Evolutionary conservation across 495 filamentous ascomycete species (phyloP).

Genomic region (Penicillium crystallinum): DNA sequence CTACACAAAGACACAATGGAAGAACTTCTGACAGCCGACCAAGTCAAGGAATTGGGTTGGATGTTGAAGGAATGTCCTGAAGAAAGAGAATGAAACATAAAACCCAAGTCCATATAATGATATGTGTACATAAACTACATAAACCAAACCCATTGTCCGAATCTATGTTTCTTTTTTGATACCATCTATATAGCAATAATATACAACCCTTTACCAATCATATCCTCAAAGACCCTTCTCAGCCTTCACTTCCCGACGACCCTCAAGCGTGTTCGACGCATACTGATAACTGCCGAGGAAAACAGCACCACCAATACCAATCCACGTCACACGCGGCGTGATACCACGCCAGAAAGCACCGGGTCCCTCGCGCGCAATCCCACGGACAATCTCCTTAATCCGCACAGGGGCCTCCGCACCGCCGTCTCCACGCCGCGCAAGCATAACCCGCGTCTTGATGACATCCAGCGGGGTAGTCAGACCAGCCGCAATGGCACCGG

Average conservation of each 20-base stretch:
- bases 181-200: slow-evolving; percentile 2
- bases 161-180: background rate
- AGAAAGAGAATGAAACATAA: background rate
- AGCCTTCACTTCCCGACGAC: slow-evolving; percentile 20
- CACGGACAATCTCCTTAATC: slow-evolving; percentile 53
- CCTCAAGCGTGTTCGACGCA: slow-evolving; percentile 67
- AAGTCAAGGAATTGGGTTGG: slow-evolving; percentile 46
- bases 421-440: slow-evolving; percentile 51
- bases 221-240: slow-evolving; percentile 3
- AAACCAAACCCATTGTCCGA: background rate
- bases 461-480: slow-evolving; percentile 93
- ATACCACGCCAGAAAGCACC: slow-evolving; percentile 84
- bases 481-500: slow-evolving; percentile 81
- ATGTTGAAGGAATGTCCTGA: slow-evolving; percentile 22
- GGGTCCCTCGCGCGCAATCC: slow-evolving; percentile 66
- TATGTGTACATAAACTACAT: background rate
- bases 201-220: slow-evolving; percentile 3
- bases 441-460: slow-evolving; percentile 94
- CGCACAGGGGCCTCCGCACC: slow-evolving; percentile 42
- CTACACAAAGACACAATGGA: slow-evolving; percentile 38
- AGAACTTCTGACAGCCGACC: slow-evolving; percentile 42
- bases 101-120: background rate
- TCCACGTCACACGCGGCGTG: slow-evolving; percentile 87
- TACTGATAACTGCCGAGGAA: slow-evolving; percentile 96
- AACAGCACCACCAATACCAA: slow-evolving; percentile 85